Evolutionary conservation across 768 basidiomycete genomes (phyloP).

Genomic region (Mycena vitilis): DNA sequence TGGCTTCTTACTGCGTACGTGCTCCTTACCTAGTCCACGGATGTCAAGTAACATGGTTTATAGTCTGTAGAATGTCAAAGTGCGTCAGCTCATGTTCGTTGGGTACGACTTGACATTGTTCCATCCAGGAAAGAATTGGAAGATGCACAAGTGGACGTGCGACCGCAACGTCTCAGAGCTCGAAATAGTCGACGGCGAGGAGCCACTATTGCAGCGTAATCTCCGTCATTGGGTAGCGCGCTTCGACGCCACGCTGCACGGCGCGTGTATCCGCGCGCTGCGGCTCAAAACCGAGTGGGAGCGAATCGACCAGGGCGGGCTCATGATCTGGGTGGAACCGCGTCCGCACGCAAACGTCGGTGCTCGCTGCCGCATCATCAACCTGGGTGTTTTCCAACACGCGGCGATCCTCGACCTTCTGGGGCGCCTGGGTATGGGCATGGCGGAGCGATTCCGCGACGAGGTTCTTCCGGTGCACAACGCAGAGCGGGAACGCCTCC

Average conservation of each 20-base stretch:
- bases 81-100: too few species aligned
- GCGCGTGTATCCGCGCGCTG: conserved; percentile 21
- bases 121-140: too few species aligned
- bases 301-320: conserved; percentile 19
- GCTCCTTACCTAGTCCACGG: background rate
- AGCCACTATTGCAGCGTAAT: conserved; percentile 20
- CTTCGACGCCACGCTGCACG: conserved; percentile 24
- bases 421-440: background rate
- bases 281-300: conserved; percentile 27
- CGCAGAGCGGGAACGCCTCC: conserved; percentile 31
- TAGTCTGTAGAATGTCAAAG: too few species aligned
- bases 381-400: conserved; percentile 3
- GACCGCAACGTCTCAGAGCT: too few species aligned
- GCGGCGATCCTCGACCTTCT: conserved; percentile 6
- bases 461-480: conserved; percentile 14
- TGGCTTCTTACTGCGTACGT: conserved; percentile 18
- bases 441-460: conserved; percentile 5
- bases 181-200: background rate
- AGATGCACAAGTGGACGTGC: too few species aligned
- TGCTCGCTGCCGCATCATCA: conserved; percentile 23
- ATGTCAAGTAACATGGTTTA: background rate
- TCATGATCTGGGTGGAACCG: conserved; percentile 20
- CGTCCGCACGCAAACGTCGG: conserved; percentile 22
- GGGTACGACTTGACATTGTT: too few species aligned
- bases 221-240: conserved; percentile 27